These are phyloP conservation scores for Beauveria varroae DNA, from an alignment of 2,329 filamentous ascomycete genomes.

Conservation along the genomic window DNA sequence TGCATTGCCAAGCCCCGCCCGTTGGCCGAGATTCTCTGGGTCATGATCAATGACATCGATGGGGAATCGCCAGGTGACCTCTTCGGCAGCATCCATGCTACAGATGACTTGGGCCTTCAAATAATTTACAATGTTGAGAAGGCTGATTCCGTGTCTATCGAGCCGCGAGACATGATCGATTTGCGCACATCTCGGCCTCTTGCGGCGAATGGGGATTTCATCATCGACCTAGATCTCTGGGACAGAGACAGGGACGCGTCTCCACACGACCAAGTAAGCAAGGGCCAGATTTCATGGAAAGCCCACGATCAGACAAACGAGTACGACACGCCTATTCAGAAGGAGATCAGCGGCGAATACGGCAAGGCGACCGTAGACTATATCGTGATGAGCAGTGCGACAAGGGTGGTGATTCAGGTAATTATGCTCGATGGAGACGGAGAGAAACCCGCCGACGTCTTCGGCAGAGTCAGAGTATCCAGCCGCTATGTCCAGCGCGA, in stretches of 20 bases:
- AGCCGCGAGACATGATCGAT: background rate
- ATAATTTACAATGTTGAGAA: background rate
- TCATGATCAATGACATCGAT: slow-evolving; percentile 9
- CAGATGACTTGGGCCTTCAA: background rate
- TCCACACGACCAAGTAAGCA: background rate
- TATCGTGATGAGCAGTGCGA: slow-evolving; percentile 1
- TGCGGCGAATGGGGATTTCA: background rate
- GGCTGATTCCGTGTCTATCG: background rate
- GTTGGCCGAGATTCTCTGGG: slow-evolving; percentile 5
- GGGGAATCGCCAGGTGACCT: slow-evolving; percentile 9
- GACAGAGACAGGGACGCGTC: background rate
- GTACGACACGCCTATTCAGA: background rate
- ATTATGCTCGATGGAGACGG: slow-evolving; percentile 10
- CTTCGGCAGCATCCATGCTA: slow-evolving; percentile 1
- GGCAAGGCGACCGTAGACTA: slow-evolving; percentile 7
- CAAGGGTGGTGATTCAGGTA: background rate
- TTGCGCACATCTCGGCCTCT: background rate
- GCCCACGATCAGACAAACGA: background rate
- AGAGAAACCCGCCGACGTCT: slow-evolving; percentile 9
- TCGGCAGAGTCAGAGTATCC: background rate
- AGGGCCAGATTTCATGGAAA: background rate
- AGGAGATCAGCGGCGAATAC: background rate
- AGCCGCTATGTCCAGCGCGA: background rate
- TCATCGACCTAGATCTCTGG: background rate
- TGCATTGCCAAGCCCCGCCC: background rate